Evolutionary conservation across 495 filamentous ascomycete species (phyloP).

Genomic region (Talaromyces adpressus): DNA sequence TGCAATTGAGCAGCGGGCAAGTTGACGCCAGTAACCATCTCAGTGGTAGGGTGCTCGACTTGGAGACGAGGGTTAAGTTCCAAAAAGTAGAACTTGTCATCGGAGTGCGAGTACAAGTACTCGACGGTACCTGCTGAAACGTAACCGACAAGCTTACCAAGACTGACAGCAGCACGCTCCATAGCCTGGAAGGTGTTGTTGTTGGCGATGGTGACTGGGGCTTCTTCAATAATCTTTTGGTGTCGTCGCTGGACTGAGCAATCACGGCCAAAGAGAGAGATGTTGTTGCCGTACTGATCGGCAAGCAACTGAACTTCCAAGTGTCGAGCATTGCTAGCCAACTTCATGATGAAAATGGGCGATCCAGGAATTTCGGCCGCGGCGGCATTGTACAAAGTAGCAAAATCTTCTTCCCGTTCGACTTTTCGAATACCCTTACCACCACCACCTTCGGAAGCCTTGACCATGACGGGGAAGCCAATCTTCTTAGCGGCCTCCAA

Average conservation of each 20-base stretch:
- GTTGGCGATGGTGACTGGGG: constrained; percentile 92
- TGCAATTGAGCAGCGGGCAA: constrained; percentile 95
- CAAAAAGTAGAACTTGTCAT: constrained; percentile 99
- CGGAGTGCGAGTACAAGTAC: constrained; percentile 96
- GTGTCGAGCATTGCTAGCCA: constrained; percentile 92
- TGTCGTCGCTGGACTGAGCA: constrained; percentile 98
- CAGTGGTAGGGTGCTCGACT: constrained; percentile 98
- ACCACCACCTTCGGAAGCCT: constrained; percentile 98
- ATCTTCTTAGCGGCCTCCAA: constrained; percentile 81
- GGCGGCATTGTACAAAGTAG: constrained; percentile 82
- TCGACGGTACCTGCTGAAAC: constrained; percentile 98
- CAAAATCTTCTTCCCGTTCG: constrained; percentile 76
- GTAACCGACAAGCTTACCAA: constrained; percentile 92
- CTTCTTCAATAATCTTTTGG: constrained; percentile 99
- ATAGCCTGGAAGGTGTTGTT: constrained; percentile 83
- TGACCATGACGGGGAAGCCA: constrained; percentile 98
- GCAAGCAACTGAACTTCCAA: constrained; percentile 95
- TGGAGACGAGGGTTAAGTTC: constrained; percentile 97
- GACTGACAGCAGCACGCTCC: constrained; percentile 92
- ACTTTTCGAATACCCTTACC: constrained; percentile 99
- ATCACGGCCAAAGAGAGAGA: constrained; percentile 96
- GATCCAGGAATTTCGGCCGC: constrained; percentile 98
- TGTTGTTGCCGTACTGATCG: constrained; percentile 99
- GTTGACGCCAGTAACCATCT: constrained; percentile 98
- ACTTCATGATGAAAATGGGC: constrained; percentile 99